Conservation (phyloP, 2,329 filamentous ascomycete genomes). For the Pleurostoma richardsiae region DNA sequence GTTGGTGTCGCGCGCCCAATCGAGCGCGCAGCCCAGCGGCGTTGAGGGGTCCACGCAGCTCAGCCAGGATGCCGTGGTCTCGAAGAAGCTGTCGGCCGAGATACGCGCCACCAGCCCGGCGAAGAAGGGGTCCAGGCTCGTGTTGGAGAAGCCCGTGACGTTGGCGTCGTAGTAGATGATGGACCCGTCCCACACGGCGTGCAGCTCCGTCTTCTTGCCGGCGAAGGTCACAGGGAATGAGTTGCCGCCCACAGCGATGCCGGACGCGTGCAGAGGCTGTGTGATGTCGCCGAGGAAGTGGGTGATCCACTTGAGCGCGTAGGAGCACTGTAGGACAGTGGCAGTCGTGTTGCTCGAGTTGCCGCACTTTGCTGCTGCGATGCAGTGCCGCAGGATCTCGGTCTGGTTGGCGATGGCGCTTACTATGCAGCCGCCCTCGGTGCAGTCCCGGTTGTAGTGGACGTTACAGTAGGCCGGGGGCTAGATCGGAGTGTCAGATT, state of each 20-base stretch:
- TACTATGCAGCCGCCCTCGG: constrained; percentile 36
- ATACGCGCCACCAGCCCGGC: constrained; percentile 7
- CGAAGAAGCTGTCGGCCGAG: too few species aligned
- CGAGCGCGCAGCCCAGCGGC: constrained; percentile 28
- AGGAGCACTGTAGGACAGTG: constrained; percentile 9
- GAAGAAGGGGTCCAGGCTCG: constrained; percentile 24
- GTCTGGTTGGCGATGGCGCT: constrained; percentile 33
- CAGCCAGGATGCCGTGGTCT: constrained; percentile 23
- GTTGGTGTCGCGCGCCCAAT: constrained; percentile 38
- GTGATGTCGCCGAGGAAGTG: constrained; percentile 53
- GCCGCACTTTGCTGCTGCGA: neutral
- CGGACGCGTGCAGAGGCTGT: constrained; percentile 50
- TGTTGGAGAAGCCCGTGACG: constrained; percentile 27
- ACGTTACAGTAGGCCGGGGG: constrained; percentile 41
- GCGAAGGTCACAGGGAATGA: constrained; percentile 49
- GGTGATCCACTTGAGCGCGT: constrained; percentile 33
- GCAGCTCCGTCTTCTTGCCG: constrained; percentile 49
- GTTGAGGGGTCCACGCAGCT: constrained; percentile 27
- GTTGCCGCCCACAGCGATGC: constrained; percentile 49
- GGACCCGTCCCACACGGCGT: constrained; percentile 55
- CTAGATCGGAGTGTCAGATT: constrained; percentile 12
- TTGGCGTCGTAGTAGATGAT: constrained; percentile 36
- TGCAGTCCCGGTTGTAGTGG: constrained; percentile 36
- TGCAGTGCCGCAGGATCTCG: constrained; percentile 4
- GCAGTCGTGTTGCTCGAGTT: constrained; percentile 10